Conservation (phyloP, 2,329 filamentous ascomycete species). For the Arthroderma sp. region DNA sequence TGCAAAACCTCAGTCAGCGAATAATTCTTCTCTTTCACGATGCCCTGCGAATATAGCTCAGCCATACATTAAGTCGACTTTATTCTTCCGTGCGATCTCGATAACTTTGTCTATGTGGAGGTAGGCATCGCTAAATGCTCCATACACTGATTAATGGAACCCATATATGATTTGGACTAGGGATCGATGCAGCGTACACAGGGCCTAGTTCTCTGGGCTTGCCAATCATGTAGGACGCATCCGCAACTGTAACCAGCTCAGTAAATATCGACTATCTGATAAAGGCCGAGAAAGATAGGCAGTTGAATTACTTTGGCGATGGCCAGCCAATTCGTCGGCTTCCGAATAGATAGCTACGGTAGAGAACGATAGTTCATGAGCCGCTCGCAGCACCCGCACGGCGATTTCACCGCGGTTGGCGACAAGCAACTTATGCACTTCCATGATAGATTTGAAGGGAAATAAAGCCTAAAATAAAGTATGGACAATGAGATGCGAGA, state of each 20-base stretch:
- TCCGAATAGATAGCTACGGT: constrained; percentile 53
- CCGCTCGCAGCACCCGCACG: constrained; percentile 83
- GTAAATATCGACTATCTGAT: no score
- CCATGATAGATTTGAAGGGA: constrained; percentile 62
- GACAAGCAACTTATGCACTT: constrained; percentile 94
- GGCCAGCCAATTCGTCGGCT: constrained; percentile 97
- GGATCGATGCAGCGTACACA: constrained; percentile 33
- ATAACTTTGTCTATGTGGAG: constrained; percentile 94
- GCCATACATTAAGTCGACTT: constrained; percentile 69
- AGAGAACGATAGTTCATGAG: constrained; percentile 88
- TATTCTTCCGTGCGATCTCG: constrained; percentile 91
- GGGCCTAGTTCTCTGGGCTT: constrained; percentile 94
- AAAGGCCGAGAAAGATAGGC: no score
- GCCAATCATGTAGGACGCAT: constrained; percentile 98
- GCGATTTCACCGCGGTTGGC: constrained; percentile 98
- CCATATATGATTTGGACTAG: no score
- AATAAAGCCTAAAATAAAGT: no score
- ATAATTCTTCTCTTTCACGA: no score
- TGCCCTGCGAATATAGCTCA: no score
- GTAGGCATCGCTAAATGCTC: constrained; percentile 52
- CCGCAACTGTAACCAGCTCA: constrained; percentile 38
- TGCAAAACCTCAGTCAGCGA: no score
- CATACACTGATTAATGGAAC: no score
- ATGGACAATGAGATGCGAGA: no score
- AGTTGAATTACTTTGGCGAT: constrained; percentile 63